phyloP scores from a whole-genome alignment of 2,329 filamentous ascomycete species.

The Exophiala alcalophila region DNA sequence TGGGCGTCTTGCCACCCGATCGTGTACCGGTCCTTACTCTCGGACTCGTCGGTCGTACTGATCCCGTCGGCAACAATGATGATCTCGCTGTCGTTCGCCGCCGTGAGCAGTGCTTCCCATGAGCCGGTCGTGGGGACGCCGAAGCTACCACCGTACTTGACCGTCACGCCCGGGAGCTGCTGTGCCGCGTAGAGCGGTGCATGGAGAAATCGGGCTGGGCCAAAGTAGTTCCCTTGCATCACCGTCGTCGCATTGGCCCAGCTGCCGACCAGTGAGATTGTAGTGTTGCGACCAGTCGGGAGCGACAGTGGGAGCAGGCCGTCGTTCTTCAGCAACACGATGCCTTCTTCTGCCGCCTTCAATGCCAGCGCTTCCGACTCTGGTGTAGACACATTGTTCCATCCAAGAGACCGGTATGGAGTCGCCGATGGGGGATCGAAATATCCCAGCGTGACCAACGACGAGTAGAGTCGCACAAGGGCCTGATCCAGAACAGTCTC shows the following conservation, averaged over 20 bases:
- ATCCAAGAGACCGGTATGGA: constrained; percentile 53
- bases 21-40: constrained; percentile 40
- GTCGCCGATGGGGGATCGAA: constrained; percentile 46
- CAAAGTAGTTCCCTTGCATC: constrained; percentile 60
- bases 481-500: constrained; percentile 47
- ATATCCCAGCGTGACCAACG: constrained; percentile 51
- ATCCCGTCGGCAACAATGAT: constrained; percentile 44
- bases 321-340: constrained; percentile 54
- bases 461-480: constrained; percentile 49
- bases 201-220: constrained; percentile 55
- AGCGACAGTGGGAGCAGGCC: constrained; percentile 46
- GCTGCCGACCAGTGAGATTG: constrained; percentile 56
- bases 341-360: constrained; percentile 49
- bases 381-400: constrained; percentile 55
- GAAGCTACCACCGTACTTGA: constrained; percentile 44
- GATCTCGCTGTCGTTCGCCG: constrained; percentile 38
- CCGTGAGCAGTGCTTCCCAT: constrained; percentile 37
- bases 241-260: constrained; percentile 58
- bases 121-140: constrained; percentile 33
- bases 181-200: constrained; percentile 53
- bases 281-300: constrained; percentile 36
- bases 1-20: constrained; percentile 46
- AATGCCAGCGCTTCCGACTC: constrained; percentile 56
- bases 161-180: constrained; percentile 44
- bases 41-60: constrained; percentile 43